phyloP scores from a whole-genome alignment of 768 basidiomycete species.

The Strobilomyces echinocephalus region DNA sequence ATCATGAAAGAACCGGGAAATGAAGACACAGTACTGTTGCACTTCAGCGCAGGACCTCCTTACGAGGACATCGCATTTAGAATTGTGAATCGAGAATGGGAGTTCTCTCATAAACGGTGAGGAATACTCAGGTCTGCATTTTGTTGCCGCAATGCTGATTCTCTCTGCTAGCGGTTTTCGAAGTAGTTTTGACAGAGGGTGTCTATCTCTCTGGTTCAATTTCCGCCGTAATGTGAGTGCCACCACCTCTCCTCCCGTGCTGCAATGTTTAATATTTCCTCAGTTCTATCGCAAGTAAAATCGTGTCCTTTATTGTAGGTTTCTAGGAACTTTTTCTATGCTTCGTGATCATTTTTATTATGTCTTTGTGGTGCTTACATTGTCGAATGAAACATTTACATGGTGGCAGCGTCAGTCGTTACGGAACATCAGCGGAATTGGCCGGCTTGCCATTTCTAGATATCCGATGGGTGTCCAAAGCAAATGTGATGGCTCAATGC shows the following conservation, averaged over 20 bases:
- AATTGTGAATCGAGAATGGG: conserved; percentile 98
- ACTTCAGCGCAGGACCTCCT: conserved; percentile 95
- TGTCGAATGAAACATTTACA: conserved; percentile 8
- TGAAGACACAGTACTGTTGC: conserved; percentile 88
- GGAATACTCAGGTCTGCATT: conserved; percentile 8
- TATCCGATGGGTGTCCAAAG: conserved; percentile 1
- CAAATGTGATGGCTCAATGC: background rate
- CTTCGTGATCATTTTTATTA: conserved; percentile 22
- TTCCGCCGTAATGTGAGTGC: conserved; percentile 84
- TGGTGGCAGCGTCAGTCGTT: conserved; percentile 3
- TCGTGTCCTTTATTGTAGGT: conserved; percentile 15
- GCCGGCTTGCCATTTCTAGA: conserved; percentile 15
- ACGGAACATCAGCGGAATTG: conserved; percentile 8
- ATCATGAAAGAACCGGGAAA: conserved; percentile 92
- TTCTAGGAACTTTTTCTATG: conserved; percentile 12
- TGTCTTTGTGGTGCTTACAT: conserved; percentile 15
- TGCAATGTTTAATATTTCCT: conserved; percentile 14
- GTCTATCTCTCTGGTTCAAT: conserved; percentile 93
- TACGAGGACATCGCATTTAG: conserved; percentile 99
- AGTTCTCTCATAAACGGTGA: conserved; percentile 94
- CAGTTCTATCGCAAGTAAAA: conserved; percentile 80
- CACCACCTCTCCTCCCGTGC: conserved; percentile 4
- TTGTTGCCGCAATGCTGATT: conserved; percentile 15
- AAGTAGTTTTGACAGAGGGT: conserved; percentile 95
- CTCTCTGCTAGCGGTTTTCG: conserved; percentile 72